Percentiles rank a stretch among this genome's conserved stretches.
Evolutionary conservation across 148 eudicot genomes (phyloP).

Genomic region (Fagopyrum homotropicum): DNA sequence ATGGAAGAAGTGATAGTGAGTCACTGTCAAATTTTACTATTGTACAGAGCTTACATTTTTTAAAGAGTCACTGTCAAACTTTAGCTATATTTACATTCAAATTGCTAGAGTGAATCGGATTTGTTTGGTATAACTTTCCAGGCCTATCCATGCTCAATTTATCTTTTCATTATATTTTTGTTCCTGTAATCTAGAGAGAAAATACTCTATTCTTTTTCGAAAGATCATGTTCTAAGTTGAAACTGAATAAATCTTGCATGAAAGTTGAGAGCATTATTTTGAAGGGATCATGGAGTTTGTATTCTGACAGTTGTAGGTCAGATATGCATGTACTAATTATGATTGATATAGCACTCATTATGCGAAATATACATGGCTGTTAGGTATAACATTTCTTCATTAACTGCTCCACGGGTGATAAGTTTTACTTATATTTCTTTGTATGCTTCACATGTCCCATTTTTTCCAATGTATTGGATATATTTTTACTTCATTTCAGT

Average conservation of each 20-base stretch:
- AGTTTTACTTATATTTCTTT: neutral
- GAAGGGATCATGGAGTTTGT: neutral
- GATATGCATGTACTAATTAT: neutral
- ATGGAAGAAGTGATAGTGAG: neutral
- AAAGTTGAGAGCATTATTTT: conserved; percentile 6
- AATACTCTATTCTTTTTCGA: neutral
- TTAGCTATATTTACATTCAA: neutral
- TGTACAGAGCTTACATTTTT: neutral
- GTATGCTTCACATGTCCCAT: neutral
- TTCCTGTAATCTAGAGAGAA: conserved; percentile 2
- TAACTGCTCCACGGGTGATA: neutral
- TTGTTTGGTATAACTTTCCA: neutral
- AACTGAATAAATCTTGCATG: neutral
- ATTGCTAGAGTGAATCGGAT: conserved; percentile 1
- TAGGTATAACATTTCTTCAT: neutral
- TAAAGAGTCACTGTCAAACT: neutral
- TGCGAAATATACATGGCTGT: neutral
- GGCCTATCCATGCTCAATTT: neutral
- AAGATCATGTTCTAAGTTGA: neutral
- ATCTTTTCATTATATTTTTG: neutral
- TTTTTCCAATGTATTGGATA: neutral
- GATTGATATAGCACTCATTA: neutral
- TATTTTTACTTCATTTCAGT: conserved; percentile 23
- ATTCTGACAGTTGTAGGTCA: neutral
- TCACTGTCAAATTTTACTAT: neutral